These are phyloP conservation scores for Acanthamoeba castellanii DNA, from an alignment of 208 protist species.

Conservation along the genomic window DNA sequence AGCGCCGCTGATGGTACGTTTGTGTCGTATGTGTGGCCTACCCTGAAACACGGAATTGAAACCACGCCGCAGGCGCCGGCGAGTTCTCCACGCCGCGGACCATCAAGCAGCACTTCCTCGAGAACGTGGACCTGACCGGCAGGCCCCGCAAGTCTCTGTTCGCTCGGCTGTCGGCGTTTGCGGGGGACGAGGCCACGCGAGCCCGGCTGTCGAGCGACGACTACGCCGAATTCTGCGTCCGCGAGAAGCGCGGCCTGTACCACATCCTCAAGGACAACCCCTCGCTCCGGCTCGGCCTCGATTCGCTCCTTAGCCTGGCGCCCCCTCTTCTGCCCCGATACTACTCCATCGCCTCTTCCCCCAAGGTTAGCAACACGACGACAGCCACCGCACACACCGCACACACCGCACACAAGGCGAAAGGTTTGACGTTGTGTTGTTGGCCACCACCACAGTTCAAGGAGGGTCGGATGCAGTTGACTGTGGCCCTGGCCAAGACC, in stretches of 20 bases:
- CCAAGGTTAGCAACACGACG: neutral
- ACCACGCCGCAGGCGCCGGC: neutral
- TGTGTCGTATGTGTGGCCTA: no score
- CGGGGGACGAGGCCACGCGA: neutral
- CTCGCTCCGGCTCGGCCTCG: constrained; percentile 67
- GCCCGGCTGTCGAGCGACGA: neutral
- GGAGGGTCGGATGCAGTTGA: constrained; percentile 15
- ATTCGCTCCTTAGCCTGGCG: constrained; percentile 87
- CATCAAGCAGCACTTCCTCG: constrained; percentile 17
- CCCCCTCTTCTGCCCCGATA: constrained; percentile 94
- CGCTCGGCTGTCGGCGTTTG: constrained; percentile 9
- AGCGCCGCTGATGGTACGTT: neutral
- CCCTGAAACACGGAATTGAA: neutral
- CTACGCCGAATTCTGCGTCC: neutral
- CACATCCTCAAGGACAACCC: constrained; percentile 68
- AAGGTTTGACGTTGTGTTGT: neutral
- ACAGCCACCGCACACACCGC: neutral
- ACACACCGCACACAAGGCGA: neutral
- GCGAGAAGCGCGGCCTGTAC: neutral
- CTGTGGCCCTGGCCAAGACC: constrained; percentile 73
- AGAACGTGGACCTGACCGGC: constrained; percentile 7
- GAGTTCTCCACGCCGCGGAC: neutral
- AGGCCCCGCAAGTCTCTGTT: neutral
- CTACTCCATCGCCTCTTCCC: constrained; percentile 96
- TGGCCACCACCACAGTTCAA: constrained; percentile 4